Evolutionary conservation across 345 rosid genomes (phyloP).

Genomic region (Salix dunnii): DNA sequence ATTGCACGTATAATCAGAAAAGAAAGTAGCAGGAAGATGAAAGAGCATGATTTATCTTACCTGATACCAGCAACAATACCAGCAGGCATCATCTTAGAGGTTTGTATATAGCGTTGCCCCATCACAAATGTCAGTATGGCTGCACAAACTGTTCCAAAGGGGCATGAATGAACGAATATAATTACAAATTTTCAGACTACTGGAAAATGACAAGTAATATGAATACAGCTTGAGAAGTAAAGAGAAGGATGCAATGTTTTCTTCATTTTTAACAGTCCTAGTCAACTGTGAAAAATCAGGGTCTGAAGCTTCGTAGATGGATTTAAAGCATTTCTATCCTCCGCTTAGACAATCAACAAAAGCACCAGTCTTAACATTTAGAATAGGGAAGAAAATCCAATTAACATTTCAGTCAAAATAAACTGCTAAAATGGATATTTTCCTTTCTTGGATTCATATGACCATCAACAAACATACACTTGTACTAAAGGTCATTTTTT

Average conservation of each 20-base stretch:
- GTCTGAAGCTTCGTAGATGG: not conserved
- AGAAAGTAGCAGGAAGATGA: not conserved
- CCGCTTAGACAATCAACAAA: not conserved
- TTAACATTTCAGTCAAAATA: not conserved
- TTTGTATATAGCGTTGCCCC: constrained; percentile 83
- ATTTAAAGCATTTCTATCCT: not conserved
- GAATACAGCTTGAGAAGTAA: constrained; percentile 4
- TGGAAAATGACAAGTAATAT: not conserved
- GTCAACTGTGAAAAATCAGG: not conserved
- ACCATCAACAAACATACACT: not conserved
- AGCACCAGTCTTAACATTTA: not conserved
- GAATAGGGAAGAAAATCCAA: not conserved
- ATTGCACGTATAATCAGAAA: not conserved
- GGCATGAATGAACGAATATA: constrained; percentile 11
- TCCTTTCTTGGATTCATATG: not conserved
- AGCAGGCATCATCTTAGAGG: constrained; percentile 93
- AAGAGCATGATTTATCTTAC: constrained; percentile 23
- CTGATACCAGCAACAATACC: constrained; percentile 85
- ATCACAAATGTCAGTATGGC: constrained; percentile 66
- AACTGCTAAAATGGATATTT: not conserved
- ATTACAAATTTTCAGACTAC: not conserved
- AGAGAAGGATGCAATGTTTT: not conserved
- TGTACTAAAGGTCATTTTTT: not conserved
- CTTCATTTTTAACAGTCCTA: not conserved
- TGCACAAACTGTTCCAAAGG: constrained; percentile 51